Conservation (phyloP, 768 basidiomycete species). For the Agrocybe chaxingu region DNA sequence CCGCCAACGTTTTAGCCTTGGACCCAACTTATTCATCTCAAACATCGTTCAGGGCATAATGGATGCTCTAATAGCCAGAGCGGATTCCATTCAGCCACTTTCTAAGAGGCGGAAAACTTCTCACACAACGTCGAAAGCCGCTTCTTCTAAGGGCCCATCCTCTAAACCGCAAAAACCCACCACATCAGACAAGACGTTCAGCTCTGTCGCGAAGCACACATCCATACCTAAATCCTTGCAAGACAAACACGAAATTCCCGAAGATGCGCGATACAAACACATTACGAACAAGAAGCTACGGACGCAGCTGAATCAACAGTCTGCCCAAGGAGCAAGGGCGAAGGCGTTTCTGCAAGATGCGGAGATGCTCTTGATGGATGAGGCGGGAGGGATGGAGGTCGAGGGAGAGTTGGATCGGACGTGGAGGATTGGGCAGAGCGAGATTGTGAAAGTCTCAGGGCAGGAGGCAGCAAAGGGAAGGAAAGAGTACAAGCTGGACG, state of each 20-base stretch:
- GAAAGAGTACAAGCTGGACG: conserved; percentile 78
- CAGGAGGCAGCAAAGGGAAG: conserved; percentile 74
- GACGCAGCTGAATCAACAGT: conserved; percentile 61
- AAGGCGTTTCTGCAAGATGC: conserved; percentile 66
- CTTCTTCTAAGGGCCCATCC: conserved; percentile 14
- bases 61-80: conserved; percentile 74
- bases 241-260: conserved; percentile 41
- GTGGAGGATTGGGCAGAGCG: conserved; percentile 83
- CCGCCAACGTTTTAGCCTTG: background rate
- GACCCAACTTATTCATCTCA: background rate
- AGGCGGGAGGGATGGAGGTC: conserved; percentile 68
- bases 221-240: conserved; percentile 69
- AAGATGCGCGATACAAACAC: conserved; percentile 50
- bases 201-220: conserved; percentile 57
- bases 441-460: conserved; percentile 64
- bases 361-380: conserved; percentile 65
- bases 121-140: conserved; percentile 11
- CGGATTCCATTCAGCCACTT: conserved; percentile 51
- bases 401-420: conserved; percentile 85
- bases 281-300: conserved; percentile 76
- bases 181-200: conserved; percentile 46
- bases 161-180: conserved; percentile 24
- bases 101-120: conserved; percentile 40
- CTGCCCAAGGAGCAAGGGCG: conserved; percentile 57
- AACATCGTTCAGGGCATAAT: conserved; percentile 31